Evolutionary conservation across 805 yeast genomes (phyloP).

Genomic region (Kluyveromyces siamensis): DNA sequence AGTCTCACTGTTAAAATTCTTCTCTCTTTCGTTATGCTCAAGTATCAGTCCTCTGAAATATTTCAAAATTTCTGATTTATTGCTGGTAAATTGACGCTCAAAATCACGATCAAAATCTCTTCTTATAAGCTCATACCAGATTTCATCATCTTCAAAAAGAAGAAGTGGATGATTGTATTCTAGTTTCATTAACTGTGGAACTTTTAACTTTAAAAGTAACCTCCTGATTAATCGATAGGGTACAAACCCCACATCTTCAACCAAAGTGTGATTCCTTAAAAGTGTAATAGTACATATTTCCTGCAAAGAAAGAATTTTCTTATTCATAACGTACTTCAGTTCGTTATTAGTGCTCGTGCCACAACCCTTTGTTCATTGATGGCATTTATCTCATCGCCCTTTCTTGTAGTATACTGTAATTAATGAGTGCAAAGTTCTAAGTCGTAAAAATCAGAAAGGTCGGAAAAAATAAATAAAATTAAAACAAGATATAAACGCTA

Average conservation of each 20-base stretch:
- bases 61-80: slow-evolving; percentile 14
- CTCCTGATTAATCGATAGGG: slow-evolving; percentile 26
- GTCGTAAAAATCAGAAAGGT: not conserved
- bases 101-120: slow-evolving; percentile 30
- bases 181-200: slow-evolving; percentile 26
- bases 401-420: not conserved
- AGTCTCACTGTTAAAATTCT: slow-evolving; percentile 12
- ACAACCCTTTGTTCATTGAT: not conserved
- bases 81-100: slow-evolving; percentile 23
- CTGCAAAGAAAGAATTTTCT: slow-evolving; percentile 10
- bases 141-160: slow-evolving; percentile 32
- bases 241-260: slow-evolving; percentile 25
- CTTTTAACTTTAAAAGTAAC: slow-evolving; percentile 22
- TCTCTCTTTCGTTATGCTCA: slow-evolving; percentile 8
- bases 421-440: not conserved
- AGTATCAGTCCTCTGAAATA: slow-evolving; percentile 9
- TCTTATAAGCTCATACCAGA: slow-evolving; percentile 27
- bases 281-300: slow-evolving; percentile 18
- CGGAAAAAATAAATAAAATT: too few relatives aligned
- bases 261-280: slow-evolving; percentile 15
- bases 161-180: slow-evolving; percentile 26
- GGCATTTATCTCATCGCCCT: not conserved
- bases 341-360: not conserved
- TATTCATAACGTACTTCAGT: not conserved
- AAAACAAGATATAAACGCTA: too few relatives aligned